Evolutionary conservation across 345 rosid genomes (phyloP), one percentile per base, ranked within the genome.

Genomic region (Arabidopsis suecica): DNA sequence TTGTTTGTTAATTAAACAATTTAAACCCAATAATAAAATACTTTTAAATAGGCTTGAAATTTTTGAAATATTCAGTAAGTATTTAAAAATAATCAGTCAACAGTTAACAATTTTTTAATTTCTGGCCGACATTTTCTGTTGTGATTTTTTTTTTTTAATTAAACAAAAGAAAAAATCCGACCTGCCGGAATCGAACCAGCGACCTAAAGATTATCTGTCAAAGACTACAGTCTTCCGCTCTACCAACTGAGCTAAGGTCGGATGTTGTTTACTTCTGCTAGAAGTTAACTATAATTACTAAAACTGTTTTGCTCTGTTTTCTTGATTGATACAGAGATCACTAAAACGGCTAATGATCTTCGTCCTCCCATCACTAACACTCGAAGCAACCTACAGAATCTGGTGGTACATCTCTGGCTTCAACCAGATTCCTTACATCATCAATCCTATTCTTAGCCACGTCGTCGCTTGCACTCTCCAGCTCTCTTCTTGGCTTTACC

Each of bases 181-280:
- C 80, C 75, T 76, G 80, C 71, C 80, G 71, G 75, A 76, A 69
- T 76, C 75, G 80, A 76, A 76, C 71, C 80, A 76, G 80, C 80
- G 75, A 69, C 75, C 75, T 76, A 76, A 76, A 76, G 80, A 76
- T 76, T 76, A 7, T 22, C 71, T 76, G 75, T 55, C 70, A 69
- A 44, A 62, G 65, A 87, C 97, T 94, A 94, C 98, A 91, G 97
- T 91, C 97, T 97, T 92, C 98, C 97, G 96, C 98, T 87, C 97
- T 94, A 61, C 95, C 97, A 94, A 87, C 96, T 91, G 91, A 94
- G 98, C 98, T 87, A 91, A 91, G 91, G 93, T 89, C 95, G 95
- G 96, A 11, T 9, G 5, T 22, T 41, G 1, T 1, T 8, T 5
- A 0, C 0, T 0, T 22, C 0, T 0, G n/a, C 3, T 1, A 0